phyloP scores from a whole-genome alignment of 345 rosid genomes.

The Limnanthes douglasii region DNA sequence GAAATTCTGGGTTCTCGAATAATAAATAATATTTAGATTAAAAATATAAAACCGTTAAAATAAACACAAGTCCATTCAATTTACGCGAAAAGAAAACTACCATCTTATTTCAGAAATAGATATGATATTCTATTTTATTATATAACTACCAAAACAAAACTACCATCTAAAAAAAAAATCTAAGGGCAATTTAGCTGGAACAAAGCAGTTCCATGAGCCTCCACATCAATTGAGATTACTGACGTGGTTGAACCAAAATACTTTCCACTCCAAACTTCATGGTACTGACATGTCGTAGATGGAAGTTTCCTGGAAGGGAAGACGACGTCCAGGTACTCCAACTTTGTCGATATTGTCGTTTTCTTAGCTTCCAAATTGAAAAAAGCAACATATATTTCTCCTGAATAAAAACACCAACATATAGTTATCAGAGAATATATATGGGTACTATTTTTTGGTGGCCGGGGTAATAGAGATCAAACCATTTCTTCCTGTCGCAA shows the following conservation, averaged over 20 bases:
- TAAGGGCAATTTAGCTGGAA: constrained; percentile 40
- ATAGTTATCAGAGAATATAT: constrained; percentile 1
- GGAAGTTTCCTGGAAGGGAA: constrained; percentile 17
- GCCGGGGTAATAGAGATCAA: too few species aligned
- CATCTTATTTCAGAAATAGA: too few species aligned
- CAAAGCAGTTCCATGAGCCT: constrained; percentile 41
- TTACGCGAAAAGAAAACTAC: too few species aligned
- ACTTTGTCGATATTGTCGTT: constrained; percentile 35
- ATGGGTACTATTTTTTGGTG: too few species aligned
- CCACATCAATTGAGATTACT: constrained; percentile 24
- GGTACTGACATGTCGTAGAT: constrained; percentile 24
- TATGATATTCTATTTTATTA: too few species aligned
- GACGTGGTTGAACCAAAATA: constrained; percentile 12
- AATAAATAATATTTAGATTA: too few species aligned
- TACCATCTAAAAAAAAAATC: too few species aligned
- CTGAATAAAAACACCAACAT: constrained; percentile 9
- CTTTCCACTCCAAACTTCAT: constrained; percentile 56
- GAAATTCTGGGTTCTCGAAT: too few species aligned
- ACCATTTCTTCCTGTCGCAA: constrained; percentile 77
- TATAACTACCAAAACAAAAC: too few species aligned
- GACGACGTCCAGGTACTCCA: constrained; percentile 40
- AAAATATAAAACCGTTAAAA: too few species aligned
- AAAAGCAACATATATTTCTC: constrained; percentile 41
- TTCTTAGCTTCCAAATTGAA: constrained; percentile 38
- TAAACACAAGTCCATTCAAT: too few species aligned